Conservation (phyloP, 306 rosid genomes). For the Acacia confusa region DNA sequence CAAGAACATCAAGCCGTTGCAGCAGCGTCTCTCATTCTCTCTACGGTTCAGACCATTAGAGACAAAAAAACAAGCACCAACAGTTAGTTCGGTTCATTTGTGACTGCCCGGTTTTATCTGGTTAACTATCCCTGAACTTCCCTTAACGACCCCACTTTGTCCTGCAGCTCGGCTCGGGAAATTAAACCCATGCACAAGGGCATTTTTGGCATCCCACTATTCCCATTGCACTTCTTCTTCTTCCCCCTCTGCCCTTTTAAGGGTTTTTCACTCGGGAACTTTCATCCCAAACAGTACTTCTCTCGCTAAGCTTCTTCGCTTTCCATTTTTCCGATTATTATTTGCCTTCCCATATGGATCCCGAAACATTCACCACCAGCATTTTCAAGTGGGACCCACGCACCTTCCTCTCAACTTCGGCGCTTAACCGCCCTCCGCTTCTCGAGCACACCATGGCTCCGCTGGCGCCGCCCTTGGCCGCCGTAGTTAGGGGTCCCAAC, state of each 20-base stretch:
- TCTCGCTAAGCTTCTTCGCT: neutral
- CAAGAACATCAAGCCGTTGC: neutral
- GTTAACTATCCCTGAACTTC: neutral
- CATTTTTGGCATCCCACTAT: constrained; percentile 34
- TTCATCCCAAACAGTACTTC: constrained; percentile 43
- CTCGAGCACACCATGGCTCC: constrained; percentile 46
- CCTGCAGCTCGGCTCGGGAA: constrained; percentile 31
- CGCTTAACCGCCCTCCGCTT: constrained; percentile 31
- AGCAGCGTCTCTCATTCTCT: neutral
- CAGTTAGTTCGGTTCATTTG: constrained; percentile 3
- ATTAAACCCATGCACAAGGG: constrained; percentile 40
- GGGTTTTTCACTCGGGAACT: constrained; percentile 22
- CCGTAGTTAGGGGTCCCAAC: constrained; percentile 16
- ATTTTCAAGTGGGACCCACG: constrained; percentile 94
- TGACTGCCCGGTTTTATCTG: neutral
- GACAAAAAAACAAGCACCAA: neutral
- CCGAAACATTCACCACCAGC: constrained; percentile 71
- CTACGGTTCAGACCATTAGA: neutral
- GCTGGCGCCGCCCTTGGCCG: neutral
- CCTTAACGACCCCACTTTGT: neutral
- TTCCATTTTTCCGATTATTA: neutral
- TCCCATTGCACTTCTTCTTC: neutral
- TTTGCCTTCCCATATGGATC: constrained; percentile 64
- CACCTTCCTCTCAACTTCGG: constrained; percentile 38
- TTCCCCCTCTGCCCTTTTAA: neutral